Percentiles rank a stretch among this genome's conserved stretches.
phyloP scores from a whole-genome alignment of 2,329 filamentous ascomycete species.

The Anthostomella pinea region DNA sequence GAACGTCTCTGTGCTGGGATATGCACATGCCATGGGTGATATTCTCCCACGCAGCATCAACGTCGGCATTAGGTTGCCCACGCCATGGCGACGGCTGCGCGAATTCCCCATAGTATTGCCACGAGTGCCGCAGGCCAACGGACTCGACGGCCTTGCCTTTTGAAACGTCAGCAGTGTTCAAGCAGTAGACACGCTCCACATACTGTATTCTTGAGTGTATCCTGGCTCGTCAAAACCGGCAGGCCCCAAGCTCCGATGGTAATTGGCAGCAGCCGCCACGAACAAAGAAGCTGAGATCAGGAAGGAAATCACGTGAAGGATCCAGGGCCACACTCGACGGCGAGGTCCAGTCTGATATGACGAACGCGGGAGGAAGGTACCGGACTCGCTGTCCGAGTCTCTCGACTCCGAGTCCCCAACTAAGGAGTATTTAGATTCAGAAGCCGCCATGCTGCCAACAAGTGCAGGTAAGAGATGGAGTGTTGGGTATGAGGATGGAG shows the following conservation, averaged over 20 bases:
- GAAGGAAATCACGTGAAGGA: no score
- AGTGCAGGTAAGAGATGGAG: no score
- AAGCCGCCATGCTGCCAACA: no score
- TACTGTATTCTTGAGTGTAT: constrained; percentile 5
- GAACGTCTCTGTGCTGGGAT: no score
- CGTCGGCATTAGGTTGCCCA: constrained; percentile 2
- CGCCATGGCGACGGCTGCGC: constrained; percentile 6
- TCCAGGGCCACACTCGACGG: no score
- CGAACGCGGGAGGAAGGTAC: no score
- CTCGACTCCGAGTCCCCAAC: no score
- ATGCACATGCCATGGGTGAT: constrained; percentile 5
- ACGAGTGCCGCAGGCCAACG: constrained; percentile 1
- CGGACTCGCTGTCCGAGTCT: no score
- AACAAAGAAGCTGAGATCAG: not conserved
- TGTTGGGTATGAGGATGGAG: no score
- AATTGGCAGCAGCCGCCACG: not conserved
- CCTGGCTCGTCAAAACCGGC: not conserved
- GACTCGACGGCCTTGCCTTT: constrained; percentile 1
- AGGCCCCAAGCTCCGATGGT: not conserved
- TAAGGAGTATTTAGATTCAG: no score
- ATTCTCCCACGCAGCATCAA: constrained; percentile 4
- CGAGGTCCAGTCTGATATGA: no score
- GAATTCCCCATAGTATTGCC: constrained; percentile 2
- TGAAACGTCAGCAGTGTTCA: not conserved
- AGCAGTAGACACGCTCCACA: not conserved